phyloP scores from a whole-genome alignment of 805 yeast genomes.

The Saccharomycopsis lassenensis region DNA sequence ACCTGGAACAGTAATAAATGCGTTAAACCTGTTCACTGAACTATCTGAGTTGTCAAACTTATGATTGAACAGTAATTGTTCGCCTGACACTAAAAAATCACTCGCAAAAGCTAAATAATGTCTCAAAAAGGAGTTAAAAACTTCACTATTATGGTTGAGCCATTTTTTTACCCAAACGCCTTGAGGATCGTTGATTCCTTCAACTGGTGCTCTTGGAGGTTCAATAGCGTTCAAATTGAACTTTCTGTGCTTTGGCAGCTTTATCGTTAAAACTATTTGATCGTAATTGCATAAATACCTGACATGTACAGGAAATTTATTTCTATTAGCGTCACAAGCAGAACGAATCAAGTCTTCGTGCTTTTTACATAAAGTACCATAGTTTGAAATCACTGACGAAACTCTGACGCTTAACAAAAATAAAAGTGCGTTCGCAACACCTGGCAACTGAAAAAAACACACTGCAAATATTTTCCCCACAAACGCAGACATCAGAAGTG shows the following conservation, averaged over 20 bases:
- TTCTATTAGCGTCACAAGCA: conserved; percentile 1
- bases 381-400: conserved; percentile 23
- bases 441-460: conserved; percentile 37
- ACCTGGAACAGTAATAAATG: conserved; percentile 32
- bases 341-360: conserved; percentile 12
- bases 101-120: conserved; percentile 32
- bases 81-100: conserved; percentile 10
- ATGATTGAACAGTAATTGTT: conserved; percentile 20
- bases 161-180: conserved; percentile 57
- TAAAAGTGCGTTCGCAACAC: conserved; percentile 40
- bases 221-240: conserved; percentile 26
- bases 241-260: conserved; percentile 4
- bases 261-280: conserved; percentile 22
- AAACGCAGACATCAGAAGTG: conserved; percentile 41
- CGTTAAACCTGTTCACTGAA: conserved; percentile 3
- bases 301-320: conserved; percentile 24
- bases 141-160: conserved; percentile 44
- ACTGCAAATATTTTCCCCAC: conserved; percentile 54
- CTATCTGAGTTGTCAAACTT: conserved; percentile 2
- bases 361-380: conserved; percentile 19
- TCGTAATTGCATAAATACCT: conserved; percentile 26
- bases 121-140: conserved; percentile 50
- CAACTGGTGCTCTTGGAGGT: conserved; percentile 29
- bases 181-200: conserved; percentile 43
- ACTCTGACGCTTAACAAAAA: conserved; percentile 49